Base-by-base conservation (phyloP, 2,329 filamentous ascomycete genomes). In the Penicillium sp. region DNA sequence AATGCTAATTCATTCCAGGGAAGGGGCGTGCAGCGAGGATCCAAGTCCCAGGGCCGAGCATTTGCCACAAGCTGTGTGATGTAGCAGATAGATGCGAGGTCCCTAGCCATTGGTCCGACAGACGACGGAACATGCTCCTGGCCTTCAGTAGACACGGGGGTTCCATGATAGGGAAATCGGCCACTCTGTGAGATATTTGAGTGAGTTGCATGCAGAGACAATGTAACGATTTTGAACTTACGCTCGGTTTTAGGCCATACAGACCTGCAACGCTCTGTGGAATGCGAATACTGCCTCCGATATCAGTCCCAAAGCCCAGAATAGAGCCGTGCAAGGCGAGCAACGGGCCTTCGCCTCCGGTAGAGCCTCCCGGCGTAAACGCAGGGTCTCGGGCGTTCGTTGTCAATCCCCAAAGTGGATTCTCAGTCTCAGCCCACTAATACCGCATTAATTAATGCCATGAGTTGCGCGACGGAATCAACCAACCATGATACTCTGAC, bases 101-200 rank as follows among this genome's bases (percentile, higher is more conserved):
- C 76, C 5, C 83, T 74, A 5, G 80, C 73, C 71, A 88, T 76
- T 1, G 85, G 84, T 0, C 84, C 84, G n/a, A 86, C 70, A 0
- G 83, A 77, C 0, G 84, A 87, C 1, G 84, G 84, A 0, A 87
- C 80, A 65, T 87, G 83, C 49, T 86, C 82, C 60, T 87, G 84
- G 27, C 84, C 83, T 33, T 86, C 83, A 0, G 81, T 85, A 0
- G 83, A 85, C 0, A 86, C 84, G 0, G 81, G 75, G 0, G 84
- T 81, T 0, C 82, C 83, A 10, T 75, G 63, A 44, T 86, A 87
- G 0, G 84, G 82, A 0, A 86, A 63, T 5, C 84, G 76, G 2
- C 75, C 73, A 56, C 80, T 85, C 82, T 85, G 36, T 27, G 44
- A 4, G 9, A 24, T 2, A 9, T 36, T 44, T 29, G 20, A 51